These are phyloP conservation scores for Populus hybrid DNA, from an alignment of 441 rosid genomes.

Conservation along the genomic window DNA sequence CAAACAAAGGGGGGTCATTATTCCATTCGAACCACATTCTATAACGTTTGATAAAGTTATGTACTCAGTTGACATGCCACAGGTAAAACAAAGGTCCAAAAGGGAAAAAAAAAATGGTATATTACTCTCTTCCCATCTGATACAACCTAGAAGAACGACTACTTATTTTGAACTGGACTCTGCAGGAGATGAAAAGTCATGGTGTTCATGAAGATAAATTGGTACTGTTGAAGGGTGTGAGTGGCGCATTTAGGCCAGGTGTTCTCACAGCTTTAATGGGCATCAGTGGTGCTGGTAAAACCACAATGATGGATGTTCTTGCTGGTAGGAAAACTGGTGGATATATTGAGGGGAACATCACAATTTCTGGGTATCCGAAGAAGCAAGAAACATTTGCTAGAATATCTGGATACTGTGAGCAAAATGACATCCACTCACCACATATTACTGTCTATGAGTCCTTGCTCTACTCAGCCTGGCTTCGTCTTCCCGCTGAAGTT, in stretches of 20 bases:
- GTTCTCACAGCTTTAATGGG: conserved; percentile 92
- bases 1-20: conserved; percentile 65
- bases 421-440: conserved; percentile 41
- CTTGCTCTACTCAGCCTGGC: conserved; percentile 48
- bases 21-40: conserved; percentile 78
- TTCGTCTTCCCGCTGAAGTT: conserved; percentile 36
- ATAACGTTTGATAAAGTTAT: conserved; percentile 52
- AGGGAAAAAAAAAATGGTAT: no score
- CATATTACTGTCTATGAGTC: conserved; percentile 46
- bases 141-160: neutral
- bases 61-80: conserved; percentile 78
- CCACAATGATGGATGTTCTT: conserved; percentile 51
- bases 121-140: neutral
- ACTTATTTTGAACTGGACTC: neutral
- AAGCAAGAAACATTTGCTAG: conserved; percentile 48
- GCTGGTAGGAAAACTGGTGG: conserved; percentile 51
- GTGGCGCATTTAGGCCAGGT: conserved; percentile 84
- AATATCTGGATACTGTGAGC: conserved; percentile 47
- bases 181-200: conserved; percentile 57
- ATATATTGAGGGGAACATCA: conserved; percentile 36
- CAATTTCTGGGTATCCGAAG: conserved; percentile 41
- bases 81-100: conserved; percentile 31
- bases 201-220: conserved; percentile 53
- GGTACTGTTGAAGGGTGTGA: conserved; percentile 64
- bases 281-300: conserved; percentile 84